Evolutionary conservation across 179 eudicot species (phyloP).

Genomic region (Spinacia oleracea): DNA sequence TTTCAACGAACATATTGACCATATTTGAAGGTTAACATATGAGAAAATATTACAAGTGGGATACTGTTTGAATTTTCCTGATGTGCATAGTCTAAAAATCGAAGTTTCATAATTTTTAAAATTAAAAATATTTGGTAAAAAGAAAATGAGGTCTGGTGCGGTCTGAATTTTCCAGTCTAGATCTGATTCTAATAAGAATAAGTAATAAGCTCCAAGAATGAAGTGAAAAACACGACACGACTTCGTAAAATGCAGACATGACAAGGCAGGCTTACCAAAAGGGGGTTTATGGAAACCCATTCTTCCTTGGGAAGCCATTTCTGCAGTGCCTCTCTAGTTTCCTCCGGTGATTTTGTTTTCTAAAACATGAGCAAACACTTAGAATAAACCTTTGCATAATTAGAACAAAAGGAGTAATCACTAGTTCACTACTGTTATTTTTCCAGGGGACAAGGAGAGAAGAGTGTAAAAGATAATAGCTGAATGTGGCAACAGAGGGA

Average conservation of each 20-base stretch:
- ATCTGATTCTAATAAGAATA: too few relatives aligned
- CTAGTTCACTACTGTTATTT: too few relatives aligned
- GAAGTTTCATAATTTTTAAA: too few relatives aligned
- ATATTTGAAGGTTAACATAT: too few relatives aligned
- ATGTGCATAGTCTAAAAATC: too few relatives aligned
- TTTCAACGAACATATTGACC: too few relatives aligned
- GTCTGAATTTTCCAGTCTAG: too few relatives aligned
- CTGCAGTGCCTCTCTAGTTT: conserved; percentile 76
- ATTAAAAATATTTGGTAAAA: too few relatives aligned
- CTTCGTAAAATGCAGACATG: neutral
- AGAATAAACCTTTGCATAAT: conserved; percentile 6
- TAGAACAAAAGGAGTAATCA: neutral
- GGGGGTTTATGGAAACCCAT: conserved; percentile 90
- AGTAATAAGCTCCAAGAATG: too few relatives aligned
- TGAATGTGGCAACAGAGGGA: neutral
- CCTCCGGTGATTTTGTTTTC: conserved; percentile 80
- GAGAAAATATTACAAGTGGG: too few relatives aligned
- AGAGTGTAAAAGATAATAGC: neutral
- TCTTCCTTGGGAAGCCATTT: conserved; percentile 95
- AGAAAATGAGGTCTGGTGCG: too few relatives aligned
- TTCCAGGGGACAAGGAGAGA: neutral
- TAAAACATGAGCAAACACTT: conserved; percentile 19
- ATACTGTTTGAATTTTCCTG: too few relatives aligned
- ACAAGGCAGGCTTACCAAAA: conserved; percentile 55
- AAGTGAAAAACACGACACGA: neutral